These are phyloP conservation scores for Stropharia rugosoannulata DNA, from an alignment of 768 basidiomycete genomes.

Conservation along the genomic window DNA sequence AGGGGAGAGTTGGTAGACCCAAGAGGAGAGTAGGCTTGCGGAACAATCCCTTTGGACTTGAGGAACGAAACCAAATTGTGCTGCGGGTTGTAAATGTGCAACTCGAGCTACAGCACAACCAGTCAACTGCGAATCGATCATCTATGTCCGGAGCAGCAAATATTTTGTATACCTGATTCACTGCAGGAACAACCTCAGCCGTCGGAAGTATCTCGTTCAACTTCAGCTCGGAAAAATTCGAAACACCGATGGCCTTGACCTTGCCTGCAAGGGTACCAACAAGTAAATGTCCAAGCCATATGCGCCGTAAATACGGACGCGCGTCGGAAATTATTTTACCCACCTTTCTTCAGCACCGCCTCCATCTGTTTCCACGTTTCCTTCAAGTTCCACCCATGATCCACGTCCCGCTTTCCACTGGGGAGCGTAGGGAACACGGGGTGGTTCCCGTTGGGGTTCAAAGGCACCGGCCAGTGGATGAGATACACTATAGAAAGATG, in stretches of 20 bases:
- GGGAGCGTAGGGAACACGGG: constrained; percentile 56
- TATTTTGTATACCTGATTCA: constrained; percentile 56
- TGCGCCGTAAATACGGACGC: not conserved
- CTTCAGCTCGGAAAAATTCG: constrained; percentile 70
- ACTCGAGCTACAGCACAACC: constrained; percentile 50
- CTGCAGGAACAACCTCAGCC: constrained; percentile 67
- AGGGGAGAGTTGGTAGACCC: constrained; percentile 69
- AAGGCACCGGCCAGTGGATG: constrained; percentile 79
- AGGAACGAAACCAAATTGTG: constrained; percentile 65
- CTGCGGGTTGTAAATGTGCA: constrained; percentile 76
- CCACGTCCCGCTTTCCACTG: constrained; percentile 66
- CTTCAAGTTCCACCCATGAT: constrained; percentile 60
- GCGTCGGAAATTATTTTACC: constrained; percentile 9
- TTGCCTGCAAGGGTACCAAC: constrained; percentile 46
- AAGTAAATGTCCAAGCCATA: constrained; percentile 5
- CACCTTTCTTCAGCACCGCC: constrained; percentile 61
- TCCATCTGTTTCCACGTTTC: constrained; percentile 91
- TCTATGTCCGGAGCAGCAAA: constrained; percentile 1
- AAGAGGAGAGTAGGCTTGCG: constrained; percentile 82
- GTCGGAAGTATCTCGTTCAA: constrained; percentile 69
- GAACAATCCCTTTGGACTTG: constrained; percentile 61
- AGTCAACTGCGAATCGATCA: constrained; percentile 4
- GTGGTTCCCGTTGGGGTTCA: constrained; percentile 70
- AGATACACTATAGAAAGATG: constrained; percentile 47
- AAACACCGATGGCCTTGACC: constrained; percentile 68